Base-by-base conservation (phyloP, 2,329 filamentous ascomycete genomes). In the Paraphoma chrysanthemicola region DNA sequence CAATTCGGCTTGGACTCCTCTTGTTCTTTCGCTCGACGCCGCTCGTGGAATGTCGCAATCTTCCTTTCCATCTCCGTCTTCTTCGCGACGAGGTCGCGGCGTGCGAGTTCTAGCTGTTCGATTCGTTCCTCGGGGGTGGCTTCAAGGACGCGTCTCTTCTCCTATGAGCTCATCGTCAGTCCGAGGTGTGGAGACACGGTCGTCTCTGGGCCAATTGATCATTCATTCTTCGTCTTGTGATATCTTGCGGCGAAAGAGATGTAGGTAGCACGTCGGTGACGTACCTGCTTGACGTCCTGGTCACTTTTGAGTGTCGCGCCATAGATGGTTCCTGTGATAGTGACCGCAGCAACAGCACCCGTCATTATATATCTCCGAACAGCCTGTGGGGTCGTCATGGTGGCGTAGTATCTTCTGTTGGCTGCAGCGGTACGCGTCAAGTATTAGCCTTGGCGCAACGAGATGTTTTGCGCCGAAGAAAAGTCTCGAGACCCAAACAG, bases 291-390 rank as follows among this genome's bases (percentile, higher is more conserved):
- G 38, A 77, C 71, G 48, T 88, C 82, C 59, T 81, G 77, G 31
- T 80, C 73, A 3, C 79, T 82, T 70, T 87, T 88, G 57, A 88
- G 61, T 6, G 82, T 81, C 17, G 87, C 86, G 23, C 87, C 87
- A 64, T 87, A 88, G 59, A 84, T 79, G 5, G 85, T 80, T 49
- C 86, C 86, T 1, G 81, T 81, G 6, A 83, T 82, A 1, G 85
- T 87, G 45, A 87, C 81, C 14, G 83, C 80, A 9, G 83, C 80
- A 16, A 88, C 80, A 3, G 82, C 80, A 36, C 78, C 81, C 1
- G 86, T 86, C 63, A 86, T 71, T 16, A 87, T 77, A 54, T 83
- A 77, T 14, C 83, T 79, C 29, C 83, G 80, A 7, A 84, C 67
- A 41, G 61, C 62, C 53, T 74, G 73, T 33, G 55, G 60, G 7